These are phyloP conservation scores for Aspergillus mulundensis DNA, from an alignment of 495 filamentous ascomycete genomes.

Conservation along the genomic window DNA sequence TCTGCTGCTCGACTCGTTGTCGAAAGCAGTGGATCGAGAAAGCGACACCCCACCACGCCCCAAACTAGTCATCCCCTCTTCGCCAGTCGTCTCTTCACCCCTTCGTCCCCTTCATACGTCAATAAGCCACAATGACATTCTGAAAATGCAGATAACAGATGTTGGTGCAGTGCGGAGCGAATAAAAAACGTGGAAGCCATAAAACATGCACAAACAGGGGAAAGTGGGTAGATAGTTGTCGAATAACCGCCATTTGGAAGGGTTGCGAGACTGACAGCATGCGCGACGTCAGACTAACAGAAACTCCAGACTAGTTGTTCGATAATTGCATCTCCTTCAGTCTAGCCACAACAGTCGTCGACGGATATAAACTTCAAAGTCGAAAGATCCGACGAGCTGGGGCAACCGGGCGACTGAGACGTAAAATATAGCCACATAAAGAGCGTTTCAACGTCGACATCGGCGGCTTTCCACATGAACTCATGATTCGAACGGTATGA, in stretches of 20 bases:
- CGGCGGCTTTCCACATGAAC: constrained; percentile 4
- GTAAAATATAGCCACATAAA: constrained; percentile 38
- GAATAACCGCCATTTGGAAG: constrained; percentile 5
- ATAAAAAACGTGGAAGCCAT: constrained; percentile 15
- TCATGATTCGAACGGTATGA: not conserved
- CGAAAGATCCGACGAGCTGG: constrained; percentile 17
- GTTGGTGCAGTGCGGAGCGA: constrained; percentile 1
- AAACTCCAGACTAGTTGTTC: constrained; percentile 23
- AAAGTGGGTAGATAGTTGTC: constrained; percentile 8
- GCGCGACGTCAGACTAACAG: constrained; percentile 17
- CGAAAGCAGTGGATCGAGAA: constrained; percentile 9
- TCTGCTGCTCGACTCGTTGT: constrained; percentile 6
- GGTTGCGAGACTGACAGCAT: constrained; percentile 18
- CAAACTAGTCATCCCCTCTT: constrained; percentile 13
- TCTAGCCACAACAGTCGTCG: constrained; percentile 24
- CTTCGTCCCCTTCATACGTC: constrained; percentile 24
- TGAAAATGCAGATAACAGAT: constrained; percentile 13
- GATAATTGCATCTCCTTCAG: constrained; percentile 38
- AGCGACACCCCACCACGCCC: constrained; percentile 8
- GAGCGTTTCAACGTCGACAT: constrained; percentile 30
- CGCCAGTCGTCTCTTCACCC: constrained; percentile 15
- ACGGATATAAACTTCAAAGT: constrained; percentile 11
- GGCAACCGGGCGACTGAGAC: constrained; percentile 26
- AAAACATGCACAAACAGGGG: constrained; percentile 14
- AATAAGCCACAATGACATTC: constrained; percentile 19